Percentiles rank a stretch among this genome's conserved stretches.
Evolutionary conservation across 306 rosid genomes (phyloP).

Genomic region (Castanospermum australe): DNA sequence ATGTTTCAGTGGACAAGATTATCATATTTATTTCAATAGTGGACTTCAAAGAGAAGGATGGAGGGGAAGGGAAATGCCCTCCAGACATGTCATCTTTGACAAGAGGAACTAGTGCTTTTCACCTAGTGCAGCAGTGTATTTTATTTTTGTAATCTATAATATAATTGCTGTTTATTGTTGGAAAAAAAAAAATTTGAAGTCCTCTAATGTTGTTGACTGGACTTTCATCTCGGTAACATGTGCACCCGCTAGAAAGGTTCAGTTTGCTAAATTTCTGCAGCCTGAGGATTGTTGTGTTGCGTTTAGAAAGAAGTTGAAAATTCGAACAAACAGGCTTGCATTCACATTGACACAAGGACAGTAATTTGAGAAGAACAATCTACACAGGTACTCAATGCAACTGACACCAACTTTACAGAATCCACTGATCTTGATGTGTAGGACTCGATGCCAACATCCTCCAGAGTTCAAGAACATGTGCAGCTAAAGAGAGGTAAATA

Average conservation of each 20-base stretch:
- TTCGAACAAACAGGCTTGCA: not conserved
- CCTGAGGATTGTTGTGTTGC: not conserved
- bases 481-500: no score
- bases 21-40: constrained; percentile 1
- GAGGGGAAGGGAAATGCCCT: not conserved
- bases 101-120: constrained; percentile 17
- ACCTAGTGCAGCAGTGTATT: not conserved
- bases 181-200: not conserved
- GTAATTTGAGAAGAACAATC: no score
- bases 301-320: not conserved
- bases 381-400: no score
- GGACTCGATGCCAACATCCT: no score
- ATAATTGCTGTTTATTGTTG: not conserved
- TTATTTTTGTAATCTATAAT: not conserved
- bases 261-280: not conserved
- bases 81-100: not conserved
- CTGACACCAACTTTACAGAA: no score
- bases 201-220: not conserved
- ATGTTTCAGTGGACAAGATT: not conserved
- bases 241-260: not conserved
- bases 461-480: no score
- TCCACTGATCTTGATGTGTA: no score
- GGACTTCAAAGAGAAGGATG: not conserved
- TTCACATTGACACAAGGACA: no score
- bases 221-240: not conserved